These are phyloP conservation scores for Tetracladium setigerum DNA, from an alignment of 495 filamentous ascomycete genomes.

Conservation along the genomic window DNA sequence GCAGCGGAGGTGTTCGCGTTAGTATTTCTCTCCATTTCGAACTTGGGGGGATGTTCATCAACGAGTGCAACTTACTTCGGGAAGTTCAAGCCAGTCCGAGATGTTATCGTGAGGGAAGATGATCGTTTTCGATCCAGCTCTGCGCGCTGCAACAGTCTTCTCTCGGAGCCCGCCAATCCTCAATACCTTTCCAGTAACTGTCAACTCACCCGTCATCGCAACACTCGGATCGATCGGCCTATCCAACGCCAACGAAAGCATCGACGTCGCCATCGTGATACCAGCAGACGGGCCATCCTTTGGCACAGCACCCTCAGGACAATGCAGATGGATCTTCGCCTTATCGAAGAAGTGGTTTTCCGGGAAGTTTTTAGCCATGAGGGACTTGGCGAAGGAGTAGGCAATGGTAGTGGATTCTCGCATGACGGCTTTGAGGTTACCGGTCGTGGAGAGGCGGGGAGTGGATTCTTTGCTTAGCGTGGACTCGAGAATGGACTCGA, in stretches of 20 bases:
- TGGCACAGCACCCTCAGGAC: conserved; percentile 91
- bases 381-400: conserved; percentile 90
- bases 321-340: conserved; percentile 91
- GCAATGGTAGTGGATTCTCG: conserved; percentile 92
- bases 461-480: conserved; percentile 61
- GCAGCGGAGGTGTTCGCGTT: conserved; percentile 28
- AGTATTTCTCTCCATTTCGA: conserved; percentile 10
- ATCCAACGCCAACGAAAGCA: conserved; percentile 78
- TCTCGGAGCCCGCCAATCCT: conserved; percentile 93
- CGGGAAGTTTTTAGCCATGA: conserved; percentile 75
- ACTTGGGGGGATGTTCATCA: background rate
- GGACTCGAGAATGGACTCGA: conserved; percentile 91
- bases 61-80: conserved; percentile 60
- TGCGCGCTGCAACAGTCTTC: conserved; percentile 96
- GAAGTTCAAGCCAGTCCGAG: conserved; percentile 95
- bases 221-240: conserved; percentile 73
- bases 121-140: conserved; percentile 89
- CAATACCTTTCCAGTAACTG: conserved; percentile 93
- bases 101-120: conserved; percentile 93
- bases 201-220: conserved; percentile 98
- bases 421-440: conserved; percentile 95
- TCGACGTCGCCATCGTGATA: conserved; percentile 91
- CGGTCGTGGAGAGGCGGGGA: conserved; percentile 80
- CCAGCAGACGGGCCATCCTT: conserved; percentile 97
- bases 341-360: conserved; percentile 95